These are phyloP conservation scores for Termitomyces sp. DNA, from an alignment of 768 basidiomycete genomes.

Conservation along the genomic window DNA sequence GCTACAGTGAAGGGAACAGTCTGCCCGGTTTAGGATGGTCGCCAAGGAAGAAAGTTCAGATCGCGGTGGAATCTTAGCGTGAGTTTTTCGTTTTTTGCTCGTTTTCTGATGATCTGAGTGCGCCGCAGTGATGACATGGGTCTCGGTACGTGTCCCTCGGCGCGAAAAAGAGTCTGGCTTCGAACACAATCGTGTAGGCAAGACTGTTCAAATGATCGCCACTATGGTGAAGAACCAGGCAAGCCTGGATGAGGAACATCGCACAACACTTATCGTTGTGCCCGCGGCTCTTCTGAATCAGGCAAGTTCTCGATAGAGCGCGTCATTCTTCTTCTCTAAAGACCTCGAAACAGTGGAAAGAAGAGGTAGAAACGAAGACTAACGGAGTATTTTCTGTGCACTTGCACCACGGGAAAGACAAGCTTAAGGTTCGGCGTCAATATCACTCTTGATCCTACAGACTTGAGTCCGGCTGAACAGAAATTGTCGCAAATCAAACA, in stretches of 20 bases:
- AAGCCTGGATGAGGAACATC: slow-evolving; percentile 34
- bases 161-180: background rate
- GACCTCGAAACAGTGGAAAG: slow-evolving; percentile 52
- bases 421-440: slow-evolving; percentile 41
- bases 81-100: slow-evolving; percentile 26
- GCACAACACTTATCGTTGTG: slow-evolving; percentile 70
- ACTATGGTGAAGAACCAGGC: slow-evolving; percentile 70
- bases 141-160: slow-evolving; percentile 32
- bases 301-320: slow-evolving; percentile 26
- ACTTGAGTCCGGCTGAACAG: slow-evolving; percentile 14
- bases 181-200: slow-evolving; percentile 31
- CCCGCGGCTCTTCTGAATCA: slow-evolving; percentile 74
- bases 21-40: slow-evolving; percentile 51
- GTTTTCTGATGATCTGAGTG: background rate
- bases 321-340: background rate
- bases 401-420: slow-evolving; percentile 71
- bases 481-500: slow-evolving; percentile 44
- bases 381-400: slow-evolving; percentile 59
- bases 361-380: slow-evolving; percentile 68
- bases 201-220: slow-evolving; percentile 81
- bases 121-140: slow-evolving; percentile 67
- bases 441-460: background rate
- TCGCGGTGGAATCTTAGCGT: slow-evolving; percentile 66
- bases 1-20: background rate
- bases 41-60: slow-evolving; percentile 51